Evolutionary conservation across 2,329 filamentous ascomycete genomes (phyloP), one percentile per base, ranked within the genome.

Genomic region (Ilyonectria mors-panacis): DNA sequence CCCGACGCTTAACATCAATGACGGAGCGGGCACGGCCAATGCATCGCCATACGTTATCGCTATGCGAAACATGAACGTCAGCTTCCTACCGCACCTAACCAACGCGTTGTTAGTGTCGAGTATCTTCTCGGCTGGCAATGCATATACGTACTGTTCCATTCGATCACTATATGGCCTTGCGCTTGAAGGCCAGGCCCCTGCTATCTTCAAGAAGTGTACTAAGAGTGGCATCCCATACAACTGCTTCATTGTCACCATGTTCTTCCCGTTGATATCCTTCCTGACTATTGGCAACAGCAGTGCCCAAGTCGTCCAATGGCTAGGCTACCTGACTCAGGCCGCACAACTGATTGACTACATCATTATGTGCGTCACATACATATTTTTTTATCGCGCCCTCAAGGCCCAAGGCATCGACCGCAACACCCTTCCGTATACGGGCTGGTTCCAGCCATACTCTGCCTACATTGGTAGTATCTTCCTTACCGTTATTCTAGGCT

Each of bases 281-380:
- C 5, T 54, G 3, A 55, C 44, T 1, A 35, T 59, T 42, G 35
- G 37, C 1, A 59, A 47, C 13, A 21, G 37, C 12, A 59, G 44
- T 39, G 39, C 48, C 10, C 48, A 48, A 17, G 84, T 85, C 3
- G 80, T 89, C 19, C 84, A 73, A 54, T 89, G 85, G 85, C 79
- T 89, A 53, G 80, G 85, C 67, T 85, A 83, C 67, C 78, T 90
- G 9, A 84, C 87, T 70, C 88, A 86, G 3, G 86, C 85, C 8
- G 86, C 83, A 23, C 83, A 85, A 42, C 83, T 89, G 69, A 89
- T 91, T 75, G 87, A 89, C 79, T 91, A 88, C 77, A 85, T 91
- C 66, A 82, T 86, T 75, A 84, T 84, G 73, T 79, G 78, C 66
- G 68, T 82, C 51, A 83, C 82, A 17, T 87, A 83, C 73, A 70